Percentiles rank a stretch among this genome's conserved stretches.
Conservation (phyloP, 768 basidiomycete genomes). For the Cystofilobasidium bisporidii region DNA sequence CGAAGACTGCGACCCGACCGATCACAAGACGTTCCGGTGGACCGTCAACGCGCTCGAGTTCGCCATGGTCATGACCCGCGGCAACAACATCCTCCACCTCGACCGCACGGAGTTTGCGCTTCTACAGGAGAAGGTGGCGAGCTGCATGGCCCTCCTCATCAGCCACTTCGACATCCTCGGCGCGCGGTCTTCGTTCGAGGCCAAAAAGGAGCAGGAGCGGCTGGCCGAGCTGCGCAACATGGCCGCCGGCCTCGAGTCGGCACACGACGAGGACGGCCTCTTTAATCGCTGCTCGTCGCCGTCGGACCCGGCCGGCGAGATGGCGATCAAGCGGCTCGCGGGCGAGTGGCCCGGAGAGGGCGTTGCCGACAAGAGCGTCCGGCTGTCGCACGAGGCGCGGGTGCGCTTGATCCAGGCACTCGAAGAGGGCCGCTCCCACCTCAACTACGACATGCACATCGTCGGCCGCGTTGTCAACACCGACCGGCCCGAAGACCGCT, state of each 20-base stretch:
- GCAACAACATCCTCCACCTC: conserved; percentile 79
- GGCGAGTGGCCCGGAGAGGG: conserved; percentile 24
- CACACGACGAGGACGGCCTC: conserved; percentile 36
- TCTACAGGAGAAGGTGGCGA: conserved; percentile 81
- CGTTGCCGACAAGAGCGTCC: conserved; percentile 48
- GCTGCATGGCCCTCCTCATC: conserved; percentile 92
- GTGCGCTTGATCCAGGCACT: conserved; percentile 53
- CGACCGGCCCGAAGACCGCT: conserved; percentile 85
- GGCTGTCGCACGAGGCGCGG: conserved; percentile 65
- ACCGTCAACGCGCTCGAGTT: conserved; percentile 94
- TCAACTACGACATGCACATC: conserved; percentile 61
- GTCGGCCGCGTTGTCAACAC: conserved; percentile 89
- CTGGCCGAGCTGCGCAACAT: conserved; percentile 50
- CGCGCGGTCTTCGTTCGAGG: conserved; percentile 76
- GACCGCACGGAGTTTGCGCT: conserved; percentile 81
- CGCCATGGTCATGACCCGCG: conserved; percentile 72
- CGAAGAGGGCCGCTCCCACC: conserved; percentile 54
- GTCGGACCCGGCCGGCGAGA: conserved; percentile 31
- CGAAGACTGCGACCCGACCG: conserved; percentile 92
- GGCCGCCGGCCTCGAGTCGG: conserved; percentile 30
- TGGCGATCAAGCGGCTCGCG: conserved; percentile 19
- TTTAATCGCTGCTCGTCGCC: conserved; percentile 1
- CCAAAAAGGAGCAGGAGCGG: conserved; percentile 77
- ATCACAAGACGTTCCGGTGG: conserved; percentile 94
- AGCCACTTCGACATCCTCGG: conserved; percentile 97